phyloP scores from a whole-genome alignment of 352 stramenopile genomes.

The Phytopythium delawarense region DNA sequence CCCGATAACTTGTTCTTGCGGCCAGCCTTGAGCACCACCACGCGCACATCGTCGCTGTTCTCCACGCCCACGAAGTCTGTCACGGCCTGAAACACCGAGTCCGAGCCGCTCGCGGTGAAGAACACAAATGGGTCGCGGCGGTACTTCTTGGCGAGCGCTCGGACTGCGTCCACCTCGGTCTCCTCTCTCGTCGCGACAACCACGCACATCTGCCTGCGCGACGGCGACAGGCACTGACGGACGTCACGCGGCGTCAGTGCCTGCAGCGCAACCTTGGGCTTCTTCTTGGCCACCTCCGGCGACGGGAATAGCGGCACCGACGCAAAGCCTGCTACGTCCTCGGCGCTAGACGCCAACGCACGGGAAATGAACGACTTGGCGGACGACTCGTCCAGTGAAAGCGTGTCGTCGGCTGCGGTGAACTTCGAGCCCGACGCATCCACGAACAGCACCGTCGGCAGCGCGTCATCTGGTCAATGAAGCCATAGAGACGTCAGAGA shows the following conservation, averaged over 20 bases:
- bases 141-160: constrained; percentile 74
- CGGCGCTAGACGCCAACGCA: constrained; percentile 27
- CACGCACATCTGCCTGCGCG: constrained; percentile 73
- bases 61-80: constrained; percentile 24
- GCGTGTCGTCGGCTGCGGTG: constrained; percentile 17
- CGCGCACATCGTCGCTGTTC: constrained; percentile 11
- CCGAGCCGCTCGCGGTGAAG: constrained; percentile 29
- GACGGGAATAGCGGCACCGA: constrained; percentile 59
- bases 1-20: constrained; percentile 56
- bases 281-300: constrained; percentile 68
- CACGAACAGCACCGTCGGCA: constrained; percentile 64
- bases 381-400: constrained; percentile 36
- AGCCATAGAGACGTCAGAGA: background rate
- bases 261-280: constrained; percentile 44
- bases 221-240: constrained; percentile 31
- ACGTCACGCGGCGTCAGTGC: constrained; percentile 30
- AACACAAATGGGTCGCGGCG: constrained; percentile 72
- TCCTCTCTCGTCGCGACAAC: constrained; percentile 27
- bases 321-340: constrained; percentile 18
- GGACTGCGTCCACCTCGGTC: constrained; percentile 26
- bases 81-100: constrained; percentile 36
- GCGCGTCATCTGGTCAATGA: constrained; percentile 22
- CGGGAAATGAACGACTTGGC: constrained; percentile 60
- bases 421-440: constrained; percentile 45
- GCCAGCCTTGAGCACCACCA: constrained; percentile 60